phyloP scores from a whole-genome alignment of 306 rosid species.

The Casuarina cunninghamiana region DNA sequence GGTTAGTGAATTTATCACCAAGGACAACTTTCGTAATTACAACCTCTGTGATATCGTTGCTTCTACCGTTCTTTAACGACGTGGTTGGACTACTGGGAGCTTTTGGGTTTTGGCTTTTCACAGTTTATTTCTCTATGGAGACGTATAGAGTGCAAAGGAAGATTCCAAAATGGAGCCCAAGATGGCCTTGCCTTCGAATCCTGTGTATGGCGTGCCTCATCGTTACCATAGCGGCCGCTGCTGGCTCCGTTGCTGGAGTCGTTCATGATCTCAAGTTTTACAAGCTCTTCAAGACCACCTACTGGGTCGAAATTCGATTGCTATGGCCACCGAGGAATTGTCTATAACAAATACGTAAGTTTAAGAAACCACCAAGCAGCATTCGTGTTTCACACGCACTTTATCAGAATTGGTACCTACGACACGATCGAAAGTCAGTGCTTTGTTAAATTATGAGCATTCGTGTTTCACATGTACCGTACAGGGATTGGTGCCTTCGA shows the following conservation, averaged over 20 bases:
- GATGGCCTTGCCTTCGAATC: constrained; percentile 50
- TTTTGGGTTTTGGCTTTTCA: constrained; percentile 59
- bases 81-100: constrained; percentile 67
- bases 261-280: constrained; percentile 34
- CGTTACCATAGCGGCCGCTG: constrained; percentile 42
- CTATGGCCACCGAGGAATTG: too few species aligned
- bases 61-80: constrained; percentile 56
- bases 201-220: constrained; percentile 42
- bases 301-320: too few species aligned
- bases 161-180: constrained; percentile 31
- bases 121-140: constrained; percentile 57
- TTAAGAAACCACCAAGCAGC: too few species aligned
- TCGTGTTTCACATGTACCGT: too few species aligned
- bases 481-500: too few species aligned
- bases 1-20: constrained; percentile 43
- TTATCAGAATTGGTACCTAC: too few species aligned
- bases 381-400: too few species aligned
- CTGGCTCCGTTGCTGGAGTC: constrained; percentile 52
- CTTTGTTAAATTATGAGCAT: too few species aligned
- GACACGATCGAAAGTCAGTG: too few species aligned
- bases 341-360: too few species aligned
- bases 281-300: constrained; percentile 50
- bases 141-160: constrained; percentile 49
- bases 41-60: constrained; percentile 40
- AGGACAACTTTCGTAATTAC: constrained; percentile 37